Percentiles rank a stretch among this genome's conserved stretches.
phyloP scores from a whole-genome alignment of 2,329 filamentous ascomycete genomes.

The Huntiella moniliformis region DNA sequence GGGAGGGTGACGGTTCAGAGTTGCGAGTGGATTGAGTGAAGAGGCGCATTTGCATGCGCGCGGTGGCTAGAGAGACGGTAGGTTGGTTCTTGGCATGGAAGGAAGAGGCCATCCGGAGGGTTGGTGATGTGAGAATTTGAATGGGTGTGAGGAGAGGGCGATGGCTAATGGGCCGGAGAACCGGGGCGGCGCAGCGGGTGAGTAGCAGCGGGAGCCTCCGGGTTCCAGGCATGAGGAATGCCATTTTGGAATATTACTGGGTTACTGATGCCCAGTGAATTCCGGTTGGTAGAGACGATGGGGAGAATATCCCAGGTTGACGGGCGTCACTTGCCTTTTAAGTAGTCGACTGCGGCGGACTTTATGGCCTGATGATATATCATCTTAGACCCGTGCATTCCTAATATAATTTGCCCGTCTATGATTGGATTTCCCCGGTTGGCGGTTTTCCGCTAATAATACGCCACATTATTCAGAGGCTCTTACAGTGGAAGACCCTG shows the following conservation, averaged over 20 bases:
- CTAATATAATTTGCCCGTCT: constrained; percentile 6
- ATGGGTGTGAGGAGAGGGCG: constrained; percentile 3
- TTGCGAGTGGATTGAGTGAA: constrained; percentile 6
- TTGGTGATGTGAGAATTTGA: background rate
- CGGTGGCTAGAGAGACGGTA: background rate
- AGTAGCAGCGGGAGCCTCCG: constrained; percentile 9
- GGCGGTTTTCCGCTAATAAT: too few relatives aligned
- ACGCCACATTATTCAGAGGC: background rate
- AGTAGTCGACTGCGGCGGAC: background rate
- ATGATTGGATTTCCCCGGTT: constrained; percentile 4
- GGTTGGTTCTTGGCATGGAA: background rate
- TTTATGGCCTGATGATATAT: constrained; percentile 2
- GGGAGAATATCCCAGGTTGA: too few relatives aligned
- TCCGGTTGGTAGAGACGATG: too few relatives aligned
- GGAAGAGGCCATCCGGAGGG: background rate
- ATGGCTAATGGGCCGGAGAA: background rate
- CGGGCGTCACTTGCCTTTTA: background rate
- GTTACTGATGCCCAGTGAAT: background rate
- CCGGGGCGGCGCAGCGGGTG: background rate
- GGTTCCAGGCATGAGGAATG: constrained; percentile 11
- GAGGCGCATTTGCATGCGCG: constrained; percentile 6
- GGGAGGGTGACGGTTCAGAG: background rate
- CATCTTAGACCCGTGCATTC: background rate
- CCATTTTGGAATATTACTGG: constrained; percentile 3
- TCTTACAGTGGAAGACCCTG: background rate